These are phyloP conservation scores for Colletotrichum cereale DNA, from an alignment of 2,329 filamentous ascomycete genomes.

Conservation along the genomic window DNA sequence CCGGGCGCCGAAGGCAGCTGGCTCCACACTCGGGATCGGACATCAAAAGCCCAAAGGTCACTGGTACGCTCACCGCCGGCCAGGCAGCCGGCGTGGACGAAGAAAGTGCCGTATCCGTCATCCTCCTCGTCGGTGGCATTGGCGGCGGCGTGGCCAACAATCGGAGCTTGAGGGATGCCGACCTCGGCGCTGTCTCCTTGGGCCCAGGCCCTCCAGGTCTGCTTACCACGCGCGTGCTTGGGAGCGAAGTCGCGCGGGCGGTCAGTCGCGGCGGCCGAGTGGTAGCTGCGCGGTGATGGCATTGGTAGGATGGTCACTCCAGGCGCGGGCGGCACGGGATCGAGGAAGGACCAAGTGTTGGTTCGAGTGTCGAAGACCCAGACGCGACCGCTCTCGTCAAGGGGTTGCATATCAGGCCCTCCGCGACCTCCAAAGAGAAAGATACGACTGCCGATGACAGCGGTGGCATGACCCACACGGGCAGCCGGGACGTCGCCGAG, in stretches of 20 bases:
- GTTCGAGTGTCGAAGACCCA: slow-evolving; percentile 80
- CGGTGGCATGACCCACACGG: slow-evolving; percentile 80
- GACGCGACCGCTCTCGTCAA: slow-evolving; percentile 80
- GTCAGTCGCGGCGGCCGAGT: slow-evolving; percentile 69
- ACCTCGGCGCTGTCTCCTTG: slow-evolving; percentile 66
- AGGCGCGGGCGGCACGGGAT: slow-evolving; percentile 64
- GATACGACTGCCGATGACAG: slow-evolving; percentile 76
- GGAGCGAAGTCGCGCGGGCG: slow-evolving; percentile 66
- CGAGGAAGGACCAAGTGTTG: slow-evolving; percentile 74
- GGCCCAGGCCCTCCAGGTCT: slow-evolving; percentile 68
- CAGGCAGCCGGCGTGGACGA: slow-evolving; percentile 82
- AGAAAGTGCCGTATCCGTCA: slow-evolving; percentile 75
- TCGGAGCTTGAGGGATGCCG: slow-evolving; percentile 70
- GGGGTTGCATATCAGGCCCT: slow-evolving; percentile 74
- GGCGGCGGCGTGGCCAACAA: slow-evolving; percentile 68
- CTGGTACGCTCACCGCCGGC: slow-evolving; percentile 69
- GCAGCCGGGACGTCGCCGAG: slow-evolving; percentile 69
- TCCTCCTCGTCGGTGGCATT: slow-evolving; percentile 70
- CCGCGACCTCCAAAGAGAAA: slow-evolving; percentile 87
- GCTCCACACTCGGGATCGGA: slow-evolving; percentile 74
- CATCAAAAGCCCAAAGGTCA: slow-evolving; percentile 85
- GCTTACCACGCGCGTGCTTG: slow-evolving; percentile 50
- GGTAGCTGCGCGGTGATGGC: slow-evolving; percentile 79
- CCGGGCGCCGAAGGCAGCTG: slow-evolving; percentile 76
- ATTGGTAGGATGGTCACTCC: slow-evolving; percentile 54